Base-by-base conservation (phyloP, 23 red algal species). In the Gracilaria domingensis region DNA sequence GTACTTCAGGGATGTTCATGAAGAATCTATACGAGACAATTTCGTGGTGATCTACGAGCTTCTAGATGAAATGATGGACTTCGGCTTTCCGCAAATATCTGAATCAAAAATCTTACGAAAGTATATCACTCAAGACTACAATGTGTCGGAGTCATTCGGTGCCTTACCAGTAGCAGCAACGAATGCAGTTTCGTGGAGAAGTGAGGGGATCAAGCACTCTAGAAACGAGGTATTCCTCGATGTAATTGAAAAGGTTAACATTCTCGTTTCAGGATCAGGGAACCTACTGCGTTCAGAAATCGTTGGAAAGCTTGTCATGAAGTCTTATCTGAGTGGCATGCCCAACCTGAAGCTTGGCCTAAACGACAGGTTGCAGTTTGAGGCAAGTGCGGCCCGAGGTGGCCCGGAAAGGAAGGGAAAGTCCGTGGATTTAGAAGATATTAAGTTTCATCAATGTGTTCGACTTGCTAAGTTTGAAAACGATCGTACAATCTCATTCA, bases 361-460 rank as follows among this genome's bases (percentile, higher is more conserved):
- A 12, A 99, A 99, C 64, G 97, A 99, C 54, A 96, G 91, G 30
- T 82, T 99, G 12, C 97, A 99, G 80, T 95, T 99, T 85, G 91
- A 96, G 56, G 91, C 94, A 7, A 83, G 42, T 18, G 83, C 86
- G 0, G 89, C 83, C 47, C 59, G 61, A 37, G 69, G 79, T 29
- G 51, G 64, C n/a, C 33, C 54, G 17, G 81, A 90, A 35, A 83
- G 71, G 38, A 80, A 70, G 48, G 89, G 89, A 58, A 93, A 94
- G 55, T 88, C 97, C 2, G 94, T 99, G 18, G 97, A 99, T 37
- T 84, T 99, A 24, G 97, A 99, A 59, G 97, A 99, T 75, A 93
- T 99, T 59, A 99, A 99, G 62, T 99, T 99, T 82, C 97, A 99
- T 62, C 97, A 99, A 67, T 99, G 97, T 70, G 97, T 99, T 34